Percentiles rank a stretch among this genome's conserved stretches.
These are phyloP conservation scores for Cyclostephanos tholiformis DNA, from an alignment of 108 stramenopile genomes.

Conservation along the genomic window DNA sequence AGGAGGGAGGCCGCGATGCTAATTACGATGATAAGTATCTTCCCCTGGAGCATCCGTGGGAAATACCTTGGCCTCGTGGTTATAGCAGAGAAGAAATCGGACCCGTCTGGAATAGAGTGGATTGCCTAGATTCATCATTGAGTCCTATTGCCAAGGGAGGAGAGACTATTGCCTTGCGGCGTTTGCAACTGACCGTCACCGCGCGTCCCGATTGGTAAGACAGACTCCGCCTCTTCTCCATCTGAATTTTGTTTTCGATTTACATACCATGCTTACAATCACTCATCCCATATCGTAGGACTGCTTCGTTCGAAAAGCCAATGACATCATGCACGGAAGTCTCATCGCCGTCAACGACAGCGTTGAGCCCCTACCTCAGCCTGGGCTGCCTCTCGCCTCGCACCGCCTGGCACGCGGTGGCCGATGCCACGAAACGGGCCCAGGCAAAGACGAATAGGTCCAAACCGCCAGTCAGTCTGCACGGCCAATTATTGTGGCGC, in stretches of 20 bases:
- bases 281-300: constrained; percentile 43
- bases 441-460: constrained; percentile 50
- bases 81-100: constrained; percentile 50
- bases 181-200: constrained; percentile 53
- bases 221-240: neutral
- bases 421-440: constrained; percentile 48
- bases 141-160: constrained; percentile 52
- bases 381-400: constrained; percentile 73
- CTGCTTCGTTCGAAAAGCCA: constrained; percentile 94
- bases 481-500: constrained; percentile 94
- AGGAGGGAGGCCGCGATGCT: constrained; percentile 5
- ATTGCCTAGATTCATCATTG: constrained; percentile 45
- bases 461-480: constrained; percentile 92
- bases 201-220: constrained; percentile 43
- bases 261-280: neutral
- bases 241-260: neutral
- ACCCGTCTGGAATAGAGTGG: constrained; percentile 62
- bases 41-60: constrained; percentile 53
- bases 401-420: constrained; percentile 63
- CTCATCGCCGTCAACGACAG: constrained; percentile 77
- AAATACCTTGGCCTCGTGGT: constrained; percentile 65
- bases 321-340: constrained; percentile 87
- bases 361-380: constrained; percentile 74
- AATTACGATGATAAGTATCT: constrained; percentile 29
- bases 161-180: constrained; percentile 57